Conservation (phyloP, 2,329 filamentous ascomycete genomes). For the Didymella arachidicola region DNA sequence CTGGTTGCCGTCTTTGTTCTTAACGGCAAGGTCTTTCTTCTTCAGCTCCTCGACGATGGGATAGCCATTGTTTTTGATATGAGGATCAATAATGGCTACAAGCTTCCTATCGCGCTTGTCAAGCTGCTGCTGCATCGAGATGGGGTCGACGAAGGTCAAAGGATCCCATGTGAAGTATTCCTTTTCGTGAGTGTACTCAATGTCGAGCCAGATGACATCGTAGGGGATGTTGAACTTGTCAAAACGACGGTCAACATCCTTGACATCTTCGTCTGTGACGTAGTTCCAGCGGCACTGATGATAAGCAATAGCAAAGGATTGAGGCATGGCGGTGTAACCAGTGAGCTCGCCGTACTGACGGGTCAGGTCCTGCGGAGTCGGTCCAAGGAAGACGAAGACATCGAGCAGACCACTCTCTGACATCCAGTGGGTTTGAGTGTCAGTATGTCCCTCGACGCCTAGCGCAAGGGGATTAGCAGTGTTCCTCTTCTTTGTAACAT, state of each 20-base stretch:
- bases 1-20: constrained; percentile 86
- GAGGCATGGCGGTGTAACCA: constrained; percentile 87
- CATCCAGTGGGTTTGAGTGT: constrained; percentile 94
- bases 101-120: constrained; percentile 87
- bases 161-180: constrained; percentile 99
- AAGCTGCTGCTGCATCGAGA: constrained; percentile 86
- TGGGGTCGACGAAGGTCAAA: constrained; percentile 84
- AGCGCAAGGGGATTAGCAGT: constrained; percentile 79
- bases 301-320: constrained; percentile 90
- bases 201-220: constrained; percentile 98
- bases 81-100: constrained; percentile 93
- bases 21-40: constrained; percentile 81
- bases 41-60: constrained; percentile 80
- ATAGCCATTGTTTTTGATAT: constrained; percentile 94
- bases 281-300: constrained; percentile 99
- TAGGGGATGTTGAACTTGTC: constrained; percentile 96
- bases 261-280: constrained; percentile 94
- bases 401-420: constrained; percentile 91
- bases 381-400: constrained; percentile 92
- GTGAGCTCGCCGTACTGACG: constrained; percentile 88
- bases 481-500: constrained; percentile 82
- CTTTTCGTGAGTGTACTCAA: constrained; percentile 95
- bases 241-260: constrained; percentile 94
- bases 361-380: constrained; percentile 81
- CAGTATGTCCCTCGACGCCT: constrained; percentile 71